phyloP scores from a whole-genome alignment of 345 rosid genomes.

The Euphorbia lathyris region DNA sequence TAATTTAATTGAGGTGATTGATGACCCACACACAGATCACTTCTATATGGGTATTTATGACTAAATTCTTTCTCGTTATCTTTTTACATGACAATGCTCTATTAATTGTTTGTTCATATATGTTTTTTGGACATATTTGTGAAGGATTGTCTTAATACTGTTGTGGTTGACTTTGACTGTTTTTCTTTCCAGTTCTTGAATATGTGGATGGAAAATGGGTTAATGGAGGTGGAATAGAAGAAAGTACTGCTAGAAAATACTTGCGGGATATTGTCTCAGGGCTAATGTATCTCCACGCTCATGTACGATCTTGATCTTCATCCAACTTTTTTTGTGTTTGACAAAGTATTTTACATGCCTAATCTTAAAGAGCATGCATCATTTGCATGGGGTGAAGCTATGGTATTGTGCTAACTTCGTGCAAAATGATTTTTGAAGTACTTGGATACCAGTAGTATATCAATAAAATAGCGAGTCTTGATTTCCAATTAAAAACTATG shows the following conservation, averaged over 20 bases:
- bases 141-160: not conserved
- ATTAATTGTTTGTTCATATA: not conserved
- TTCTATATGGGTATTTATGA: slow-evolving; percentile 87
- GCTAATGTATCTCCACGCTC: slow-evolving; percentile 89
- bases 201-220: slow-evolving; percentile 88
- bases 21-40: slow-evolving; percentile 91
- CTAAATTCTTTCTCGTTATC: slow-evolving; percentile 4
- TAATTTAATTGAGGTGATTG: slow-evolving; percentile 95
- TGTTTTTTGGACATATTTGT: not conserved
- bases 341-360: not conserved
- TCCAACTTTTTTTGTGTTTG: not conserved
- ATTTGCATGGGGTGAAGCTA: not conserved
- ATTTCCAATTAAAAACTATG: not conserved
- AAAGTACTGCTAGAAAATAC: slow-evolving; percentile 80
- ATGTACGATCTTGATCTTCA: slow-evolving; percentile 49
- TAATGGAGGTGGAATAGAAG: slow-evolving; percentile 62
- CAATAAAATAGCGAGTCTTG: not conserved
- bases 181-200: slow-evolving; percentile 69
- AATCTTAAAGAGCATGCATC: not conserved
- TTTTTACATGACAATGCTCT: not conserved
- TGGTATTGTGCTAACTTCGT: not conserved
- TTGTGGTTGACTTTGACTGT: slow-evolving; percentile 14
- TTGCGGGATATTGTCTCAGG: slow-evolving; percentile 85
- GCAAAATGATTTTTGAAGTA: not conserved
- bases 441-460: not conserved